Evolutionary conservation across 208 protist species (phyloP), one percentile per base, ranked within the genome.

Genomic region (Vickermania ingenoplastis): DNA sequence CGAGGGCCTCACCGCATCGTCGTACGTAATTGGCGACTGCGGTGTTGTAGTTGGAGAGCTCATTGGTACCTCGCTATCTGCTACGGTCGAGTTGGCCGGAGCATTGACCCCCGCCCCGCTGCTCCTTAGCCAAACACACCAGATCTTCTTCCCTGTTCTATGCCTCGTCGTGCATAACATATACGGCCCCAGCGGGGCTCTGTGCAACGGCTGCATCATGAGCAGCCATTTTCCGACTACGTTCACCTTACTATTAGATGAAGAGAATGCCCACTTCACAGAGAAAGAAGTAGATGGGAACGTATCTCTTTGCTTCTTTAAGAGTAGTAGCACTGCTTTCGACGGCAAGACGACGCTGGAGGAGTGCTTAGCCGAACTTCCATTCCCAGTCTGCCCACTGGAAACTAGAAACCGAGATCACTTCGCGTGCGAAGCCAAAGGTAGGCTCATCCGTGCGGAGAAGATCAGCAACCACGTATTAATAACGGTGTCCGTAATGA

Each of bases 201-300:
- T 45, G 36, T 45, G 36, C 36, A 45, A 45, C 36, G 36, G 36
- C 7, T 45, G 36, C 36, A 17, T 45, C 36, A n/a, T 45, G 7
- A 45, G 36, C 36, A 45, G 36, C 17, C 36, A 45, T 45, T 45
- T 45, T 17, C 36, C 36, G 7, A 17, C 36, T n/a, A 17, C 17
- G 17, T 45, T 45, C 36, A 45, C 36, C 7, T 45, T 45, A 17
- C 36, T 45, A 17, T n/a, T 45, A 45, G 36, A 45, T 45, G 36
- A n/a, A n/a, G 36, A 45, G 17, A 45, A 45, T 45, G 7, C 17
- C 17, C 36, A 7, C 36, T 45, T 45, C 17, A n/a, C 36, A n/a
- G 36, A 45, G 17, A 45, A 45, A 45, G 36, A 45, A n/a, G 11
- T 45, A 17, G 36, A 45, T 45, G 36, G 36, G 67, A 55, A 45